A percentile compares a stretch with the other conserved stretches of the same genome.
These are phyloP conservation scores for Scheffersomyces amazonensis DNA, from an alignment of 805 yeast species.

Conservation along the genomic window DNA sequence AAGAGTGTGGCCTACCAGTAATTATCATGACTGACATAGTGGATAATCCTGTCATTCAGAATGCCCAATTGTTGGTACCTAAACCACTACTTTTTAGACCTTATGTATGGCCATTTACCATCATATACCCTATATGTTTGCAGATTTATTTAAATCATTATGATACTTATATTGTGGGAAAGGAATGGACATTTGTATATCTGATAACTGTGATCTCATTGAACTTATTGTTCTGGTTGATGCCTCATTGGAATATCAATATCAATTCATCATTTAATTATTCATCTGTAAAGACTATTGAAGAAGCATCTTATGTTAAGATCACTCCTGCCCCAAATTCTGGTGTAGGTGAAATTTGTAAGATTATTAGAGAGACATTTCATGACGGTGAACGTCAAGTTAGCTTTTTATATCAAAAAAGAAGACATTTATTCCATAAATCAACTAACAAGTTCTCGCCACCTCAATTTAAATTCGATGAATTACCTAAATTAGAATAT, in stretches of 20 bases:
- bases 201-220: conserved; percentile 69
- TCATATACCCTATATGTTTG: conserved; percentile 70
- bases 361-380: conserved; percentile 51
- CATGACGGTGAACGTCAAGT: conserved; percentile 60
- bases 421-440: conserved; percentile 74
- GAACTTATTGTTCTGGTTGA: conserved; percentile 74
- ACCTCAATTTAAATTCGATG: conserved; percentile 73
- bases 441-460: conserved; percentile 63
- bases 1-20: no score
- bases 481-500: conserved; percentile 51
- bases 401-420: conserved; percentile 85
- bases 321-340: conserved; percentile 80
- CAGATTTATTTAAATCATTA: conserved; percentile 66
- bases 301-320: conserved; percentile 68
- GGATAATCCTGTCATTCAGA: conserved; percentile 66
- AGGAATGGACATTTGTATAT: conserved; percentile 95
- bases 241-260: conserved; percentile 91
- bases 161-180: conserved; percentile 79
- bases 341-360: conserved; percentile 80
- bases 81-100: conserved; percentile 61
- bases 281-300: conserved; percentile 45
- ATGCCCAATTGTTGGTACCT: conserved; percentile 73
- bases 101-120: conserved; percentile 78
- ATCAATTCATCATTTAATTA: conserved; percentile 72
- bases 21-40: conserved; percentile 49